These are phyloP conservation scores for Claviceps citrina DNA, from an alignment of 2,329 filamentous ascomycete species.

Conservation along the genomic window DNA sequence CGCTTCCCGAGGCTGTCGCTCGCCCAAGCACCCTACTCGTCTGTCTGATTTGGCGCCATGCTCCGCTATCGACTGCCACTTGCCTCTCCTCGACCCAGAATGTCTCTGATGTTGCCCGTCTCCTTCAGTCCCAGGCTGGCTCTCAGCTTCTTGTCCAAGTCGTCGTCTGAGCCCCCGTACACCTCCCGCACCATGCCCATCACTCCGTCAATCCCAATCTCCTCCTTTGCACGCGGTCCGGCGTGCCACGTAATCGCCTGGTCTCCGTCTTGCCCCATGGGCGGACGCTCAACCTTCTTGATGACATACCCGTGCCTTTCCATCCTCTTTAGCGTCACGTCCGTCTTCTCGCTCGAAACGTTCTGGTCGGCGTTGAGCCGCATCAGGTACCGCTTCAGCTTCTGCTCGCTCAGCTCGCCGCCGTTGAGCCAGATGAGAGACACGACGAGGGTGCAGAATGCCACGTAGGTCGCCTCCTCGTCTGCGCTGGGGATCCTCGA, in stretches of 20 bases:
- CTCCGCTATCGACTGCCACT: slow-evolving; percentile 2
- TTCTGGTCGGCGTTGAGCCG: slow-evolving; percentile 62
- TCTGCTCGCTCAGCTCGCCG: slow-evolving; percentile 60
- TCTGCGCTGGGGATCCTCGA: slow-evolving; percentile 48
- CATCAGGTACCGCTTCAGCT: slow-evolving; percentile 59
- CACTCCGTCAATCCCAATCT: slow-evolving; percentile 66
- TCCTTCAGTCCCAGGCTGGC: slow-evolving; percentile 42
- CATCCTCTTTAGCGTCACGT: slow-evolving; percentile 58
- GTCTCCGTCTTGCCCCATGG: slow-evolving; percentile 44
- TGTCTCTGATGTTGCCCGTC: slow-evolving; percentile 12
- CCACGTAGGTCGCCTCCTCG: slow-evolving; percentile 66
- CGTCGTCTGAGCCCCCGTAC: slow-evolving; percentile 37
- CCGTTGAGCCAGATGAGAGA: slow-evolving; percentile 60
- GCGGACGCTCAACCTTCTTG: slow-evolving; percentile 49
- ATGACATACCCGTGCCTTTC: slow-evolving; percentile 72
- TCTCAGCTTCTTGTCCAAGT: slow-evolving; percentile 43
- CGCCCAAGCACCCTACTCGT: not conserved
- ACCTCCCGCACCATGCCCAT: slow-evolving; percentile 50
- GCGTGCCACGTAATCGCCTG: slow-evolving; percentile 68
- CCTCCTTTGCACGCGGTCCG: slow-evolving; percentile 70
- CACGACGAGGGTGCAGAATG: slow-evolving; percentile 66
- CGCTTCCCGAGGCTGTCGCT: not conserved
- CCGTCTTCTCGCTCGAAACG: slow-evolving; percentile 60
- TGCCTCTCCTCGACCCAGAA: slow-evolving; percentile 9
- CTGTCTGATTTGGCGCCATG: not conserved